These are phyloP conservation scores for Saraca asoca DNA, from an alignment of 331 rosid genomes.

Conservation along the genomic window DNA sequence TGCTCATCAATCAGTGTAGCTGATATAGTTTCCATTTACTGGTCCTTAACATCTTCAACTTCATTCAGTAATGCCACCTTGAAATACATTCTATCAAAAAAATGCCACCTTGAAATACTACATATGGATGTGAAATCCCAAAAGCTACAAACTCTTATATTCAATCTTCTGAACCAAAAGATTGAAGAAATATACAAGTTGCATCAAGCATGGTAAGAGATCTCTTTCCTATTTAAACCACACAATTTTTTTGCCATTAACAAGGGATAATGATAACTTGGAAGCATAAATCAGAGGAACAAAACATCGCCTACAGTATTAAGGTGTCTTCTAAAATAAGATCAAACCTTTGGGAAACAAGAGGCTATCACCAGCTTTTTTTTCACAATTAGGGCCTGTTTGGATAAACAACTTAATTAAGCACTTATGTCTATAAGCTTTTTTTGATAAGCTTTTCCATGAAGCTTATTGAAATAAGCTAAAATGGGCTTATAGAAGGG, in stretches of 20 bases:
- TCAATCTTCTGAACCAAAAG: not conserved
- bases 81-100: too few relatives aligned
- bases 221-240: not conserved
- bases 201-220: not conserved
- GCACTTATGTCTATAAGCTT: too few relatives aligned
- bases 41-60: too few relatives aligned
- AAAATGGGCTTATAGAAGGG: too few relatives aligned
- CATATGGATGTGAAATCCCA: not conserved
- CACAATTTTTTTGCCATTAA: not conserved
- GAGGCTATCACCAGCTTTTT: not conserved
- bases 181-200: constrained; percentile 1
- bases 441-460: too few relatives aligned
- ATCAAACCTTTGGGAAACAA: not conserved
- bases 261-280: not conserved
- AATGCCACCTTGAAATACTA: not conserved
- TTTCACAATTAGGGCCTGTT: too few relatives aligned
- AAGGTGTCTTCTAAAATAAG: not conserved
- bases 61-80: not conserved
- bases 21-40: too few relatives aligned
- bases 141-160: not conserved
- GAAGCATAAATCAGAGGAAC: not conserved
- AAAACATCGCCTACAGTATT: not conserved
- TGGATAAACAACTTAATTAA: too few relatives aligned
- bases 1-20: too few relatives aligned
- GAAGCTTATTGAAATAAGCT: too few relatives aligned